Evolutionary conservation across 2,329 filamentous ascomycete species (phyloP), one percentile per base, ranked within the genome.

Genomic region (Diplodia mutila): DNA sequence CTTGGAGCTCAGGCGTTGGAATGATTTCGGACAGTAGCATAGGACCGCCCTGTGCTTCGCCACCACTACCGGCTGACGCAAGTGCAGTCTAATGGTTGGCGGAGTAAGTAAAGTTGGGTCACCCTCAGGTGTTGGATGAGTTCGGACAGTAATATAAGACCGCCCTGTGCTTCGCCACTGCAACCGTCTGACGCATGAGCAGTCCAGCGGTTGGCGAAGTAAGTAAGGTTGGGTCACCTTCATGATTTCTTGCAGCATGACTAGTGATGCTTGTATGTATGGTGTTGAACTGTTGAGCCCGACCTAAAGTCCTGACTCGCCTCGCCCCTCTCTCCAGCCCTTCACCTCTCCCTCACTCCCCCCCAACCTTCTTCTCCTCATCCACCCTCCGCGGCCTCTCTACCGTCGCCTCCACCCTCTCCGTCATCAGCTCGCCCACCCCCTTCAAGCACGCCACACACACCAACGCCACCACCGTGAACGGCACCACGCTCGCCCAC

Each of bases 361-460:
- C 29, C 21, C 52, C 55, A 37, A 68, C 70, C 51, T 70, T 54
- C 21, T 25, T 63, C 18, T 72, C 72, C 32, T 73, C 71, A 34
- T 67, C 64, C 9, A 42, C 68, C 12, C 70, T 69, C 8, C 18
- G 61, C 42, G 3, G 42, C 42, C 18, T 65, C 69, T 77, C 75
- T 49, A 77, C 74, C 9, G 73, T 76, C 39, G 75, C 75, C 32
- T 77, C 75, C 1, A 77, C 74, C 65, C 71, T 72, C 67, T 76
- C 74, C 2, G 74, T 76, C 74, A 76, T 76, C 12, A 76, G 49
- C 11, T 74, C 69, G 39, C 71, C 72, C 12, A 76, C 67, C 72
- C 74, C 75, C 57, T 57, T 73, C 74, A 77, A 72, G 49, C 69
- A 73, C 4, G 71, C 69, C 16, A 75, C 73, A 16, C 70, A 69